phyloP scores from a whole-genome alignment of 1,139 yeast genomes.

The Spathaspora sp. region DNA sequence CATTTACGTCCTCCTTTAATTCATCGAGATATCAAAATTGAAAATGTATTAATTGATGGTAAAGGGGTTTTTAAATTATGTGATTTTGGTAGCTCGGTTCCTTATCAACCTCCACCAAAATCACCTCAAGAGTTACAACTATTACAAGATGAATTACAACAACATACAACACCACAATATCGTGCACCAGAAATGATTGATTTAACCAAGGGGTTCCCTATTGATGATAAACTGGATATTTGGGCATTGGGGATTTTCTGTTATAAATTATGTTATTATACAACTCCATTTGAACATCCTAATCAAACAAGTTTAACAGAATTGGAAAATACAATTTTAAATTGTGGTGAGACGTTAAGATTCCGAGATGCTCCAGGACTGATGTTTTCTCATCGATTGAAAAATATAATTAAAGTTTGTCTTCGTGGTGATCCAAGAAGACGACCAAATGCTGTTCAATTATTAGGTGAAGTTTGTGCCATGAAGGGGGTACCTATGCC shows the following conservation, averaged over 20 bases:
- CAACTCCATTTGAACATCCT: constrained; percentile 89
- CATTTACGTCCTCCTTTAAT: constrained; percentile 75
- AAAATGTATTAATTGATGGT: constrained; percentile 81
- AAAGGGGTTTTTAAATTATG: constrained; percentile 77
- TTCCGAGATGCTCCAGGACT: constrained; percentile 40
- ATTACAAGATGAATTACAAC: constrained; percentile 79
- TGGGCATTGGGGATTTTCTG: constrained; percentile 96
- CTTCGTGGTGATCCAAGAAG: constrained; percentile 66
- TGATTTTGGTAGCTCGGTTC: constrained; percentile 92
- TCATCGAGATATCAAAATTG: constrained; percentile 94
- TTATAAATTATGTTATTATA: constrained; percentile 88
- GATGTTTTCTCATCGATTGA: constrained; percentile 45
- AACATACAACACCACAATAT: constrained; percentile 97
- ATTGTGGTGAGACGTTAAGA: constrained; percentile 32
- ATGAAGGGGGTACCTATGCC: constrained; percentile 62
- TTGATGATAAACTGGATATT: constrained; percentile 91
- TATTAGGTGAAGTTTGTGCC: constrained; percentile 65
- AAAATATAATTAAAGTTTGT: constrained; percentile 59
- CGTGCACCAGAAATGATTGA: constrained; percentile 97
- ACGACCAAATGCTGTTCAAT: constrained; percentile 72
- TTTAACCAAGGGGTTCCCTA: constrained; percentile 76
- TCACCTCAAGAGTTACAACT: constrained; percentile 64
- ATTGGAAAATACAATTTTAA: constrained; percentile 39
- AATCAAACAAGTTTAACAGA: constrained; percentile 36
- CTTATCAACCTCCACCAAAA: constrained; percentile 63